Evolutionary conservation across 352 stramenopile genomes (phyloP), one percentile per base, ranked within the genome.

Genomic region (Pythium aquatile): DNA sequence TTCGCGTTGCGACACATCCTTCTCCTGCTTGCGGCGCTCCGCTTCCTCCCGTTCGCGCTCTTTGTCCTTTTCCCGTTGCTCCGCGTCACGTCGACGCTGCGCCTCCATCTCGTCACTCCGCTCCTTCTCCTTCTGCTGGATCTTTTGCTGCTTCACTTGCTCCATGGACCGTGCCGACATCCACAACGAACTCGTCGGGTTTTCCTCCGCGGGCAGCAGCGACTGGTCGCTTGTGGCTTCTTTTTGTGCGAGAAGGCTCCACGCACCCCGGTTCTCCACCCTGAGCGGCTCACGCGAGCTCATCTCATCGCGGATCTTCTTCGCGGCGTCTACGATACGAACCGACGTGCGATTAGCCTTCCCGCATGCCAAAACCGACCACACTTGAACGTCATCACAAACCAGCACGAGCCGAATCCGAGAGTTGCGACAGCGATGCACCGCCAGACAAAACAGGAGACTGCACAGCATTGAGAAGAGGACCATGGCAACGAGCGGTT

Each of bases 111-210:
- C 85, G 30, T 93, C 77, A 48, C 58, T 78, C 1, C 83, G 78
- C 39, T 90, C 81, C 57, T 83, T 88, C 29, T 95, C 86, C 69
- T 95, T 90, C 48, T 90, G 84, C 58, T 93, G 81, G 32, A 93
- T 74, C 53, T 95, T 93, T 46, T 95, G 87, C 58, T 94, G 83
- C 62, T 96, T 96, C 53, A 89, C 84, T 56, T 96, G 83, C 65
- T 96, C 87, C 83, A 91, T 91, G 6, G 87, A 91, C 3, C 85
- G 81, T 9, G 85, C 87, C 42, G 81, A 92, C 44, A 93, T 68
- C 87, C 87, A 96, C 56, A 96, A 61, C 37, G 87, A 96, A 49
- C 83, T 94, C 10, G 83, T 82, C 37, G 87, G 65, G 14, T 79
- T 92, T 17, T 78, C 87, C 62, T 88, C 83, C 5, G 83, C 81